Evolutionary conservation across 1,284 basidiomycete species (phyloP).

Genomic region (Sporisorium scitamineum): DNA sequence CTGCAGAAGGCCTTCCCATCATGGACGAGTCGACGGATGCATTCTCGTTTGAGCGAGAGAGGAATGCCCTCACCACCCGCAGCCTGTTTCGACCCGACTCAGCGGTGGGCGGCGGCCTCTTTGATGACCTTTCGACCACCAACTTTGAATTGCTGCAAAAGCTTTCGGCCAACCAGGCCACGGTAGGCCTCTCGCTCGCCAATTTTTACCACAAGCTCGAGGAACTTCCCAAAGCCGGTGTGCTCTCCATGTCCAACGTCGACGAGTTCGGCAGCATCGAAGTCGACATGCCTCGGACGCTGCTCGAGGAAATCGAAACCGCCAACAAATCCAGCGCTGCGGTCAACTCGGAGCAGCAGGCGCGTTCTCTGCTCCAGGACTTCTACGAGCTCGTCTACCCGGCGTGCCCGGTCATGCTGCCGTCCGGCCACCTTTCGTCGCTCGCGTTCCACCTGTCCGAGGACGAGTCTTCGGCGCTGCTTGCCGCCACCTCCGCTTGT

Average conservation of each 20-base stretch:
- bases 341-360: slow-evolving; percentile 54
- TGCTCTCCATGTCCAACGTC: slow-evolving; percentile 24
- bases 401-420: slow-evolving; percentile 56
- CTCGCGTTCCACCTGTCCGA: slow-evolving; percentile 61
- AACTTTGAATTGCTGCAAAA: slow-evolving; percentile 58
- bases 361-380: slow-evolving; percentile 46
- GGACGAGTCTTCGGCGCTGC: slow-evolving; percentile 58
- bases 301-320: slow-evolving; percentile 41
- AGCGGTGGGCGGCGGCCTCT: slow-evolving; percentile 31
- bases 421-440: slow-evolving; percentile 59
- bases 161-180: slow-evolving; percentile 38
- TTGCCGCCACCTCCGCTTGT: slow-evolving; percentile 54
- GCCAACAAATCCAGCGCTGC: slow-evolving; percentile 46
- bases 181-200: slow-evolving; percentile 29
- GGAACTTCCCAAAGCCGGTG: slow-evolving; percentile 58
- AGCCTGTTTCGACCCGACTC: slow-evolving; percentile 39
- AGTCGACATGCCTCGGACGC: slow-evolving; percentile 39
- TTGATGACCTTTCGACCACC: slow-evolving; percentile 52
- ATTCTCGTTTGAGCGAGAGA: slow-evolving; percentile 39
- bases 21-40: slow-evolving; percentile 26
- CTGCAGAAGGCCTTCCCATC: slow-evolving; percentile 6
- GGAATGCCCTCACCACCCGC: slow-evolving; percentile 29
- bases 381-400: slow-evolving; percentile 64
- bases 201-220: slow-evolving; percentile 60
- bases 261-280: slow-evolving; percentile 41